Percentiles rank a stretch among this genome's conserved stretches.
Conservation (phyloP, 176 grass and related monocot genomes). For the Oryza longistaminata region DNA sequence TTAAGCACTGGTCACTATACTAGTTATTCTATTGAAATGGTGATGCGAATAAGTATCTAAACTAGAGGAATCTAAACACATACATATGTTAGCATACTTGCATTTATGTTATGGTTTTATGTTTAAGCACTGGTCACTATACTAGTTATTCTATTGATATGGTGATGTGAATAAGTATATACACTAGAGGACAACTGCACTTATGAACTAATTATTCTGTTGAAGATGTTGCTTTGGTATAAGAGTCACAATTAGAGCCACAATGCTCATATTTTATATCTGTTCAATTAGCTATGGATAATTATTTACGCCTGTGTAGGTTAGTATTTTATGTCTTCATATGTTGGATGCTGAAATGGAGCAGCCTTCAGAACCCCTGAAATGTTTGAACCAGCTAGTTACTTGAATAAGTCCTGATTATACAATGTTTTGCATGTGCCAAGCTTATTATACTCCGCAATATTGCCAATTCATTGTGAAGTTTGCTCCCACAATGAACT, state of each 20-base stretch:
- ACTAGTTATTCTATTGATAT: background rate
- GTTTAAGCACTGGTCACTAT: background rate
- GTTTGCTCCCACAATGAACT: slow-evolving; percentile 7
- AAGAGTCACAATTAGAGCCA: background rate
- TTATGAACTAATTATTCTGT: too few relatives aligned
- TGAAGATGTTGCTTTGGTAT: background rate
- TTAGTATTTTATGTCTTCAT: slow-evolving; percentile 26
- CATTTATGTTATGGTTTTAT: background rate
- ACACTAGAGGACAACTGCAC: too few relatives aligned
- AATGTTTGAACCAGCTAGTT: background rate
- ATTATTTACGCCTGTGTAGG: background rate
- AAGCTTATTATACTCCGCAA: background rate
- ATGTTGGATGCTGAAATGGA: background rate
- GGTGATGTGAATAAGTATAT: background rate
- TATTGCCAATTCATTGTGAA: slow-evolving; percentile 1
- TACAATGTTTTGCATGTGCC: background rate
- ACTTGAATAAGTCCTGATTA: background rate
- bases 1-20: background rate
- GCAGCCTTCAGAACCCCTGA: background rate
- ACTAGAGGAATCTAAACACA: too few relatives aligned
- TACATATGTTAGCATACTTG: too few relatives aligned
- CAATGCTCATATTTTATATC: background rate
- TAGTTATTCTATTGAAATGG: background rate
- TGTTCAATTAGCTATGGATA: background rate
- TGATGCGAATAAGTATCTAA: background rate